Percentiles rank a stretch among this genome's conserved stretches.
These are phyloP conservation scores for Fusarium lyarnte DNA, from an alignment of 2,329 filamentous ascomycete species.

Conservation along the genomic window DNA sequence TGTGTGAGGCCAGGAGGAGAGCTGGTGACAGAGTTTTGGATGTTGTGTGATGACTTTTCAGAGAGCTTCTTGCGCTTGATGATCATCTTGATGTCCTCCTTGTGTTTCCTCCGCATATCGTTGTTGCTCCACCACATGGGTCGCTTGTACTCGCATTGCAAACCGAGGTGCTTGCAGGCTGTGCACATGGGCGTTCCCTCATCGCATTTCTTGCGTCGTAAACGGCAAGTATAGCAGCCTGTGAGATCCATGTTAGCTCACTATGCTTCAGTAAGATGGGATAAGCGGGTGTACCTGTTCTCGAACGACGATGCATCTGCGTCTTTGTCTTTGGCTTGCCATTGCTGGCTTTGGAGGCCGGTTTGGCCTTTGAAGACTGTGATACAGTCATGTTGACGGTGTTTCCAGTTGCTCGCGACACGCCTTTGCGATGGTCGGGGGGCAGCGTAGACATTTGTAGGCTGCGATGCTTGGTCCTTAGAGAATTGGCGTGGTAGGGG, in stretches of 20 bases:
- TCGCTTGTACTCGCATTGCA: constrained; percentile 95
- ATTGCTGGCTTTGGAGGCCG: constrained; percentile 63
- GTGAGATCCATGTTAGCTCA: constrained; percentile 20
- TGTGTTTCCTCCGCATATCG: constrained; percentile 84
- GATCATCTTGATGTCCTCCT: constrained; percentile 95
- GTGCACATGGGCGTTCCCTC: constrained; percentile 71
- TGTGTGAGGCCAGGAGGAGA: constrained; percentile 83
- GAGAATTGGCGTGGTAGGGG: constrained; percentile 40
- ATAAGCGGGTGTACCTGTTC: constrained; percentile 75
- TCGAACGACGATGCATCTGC: constrained; percentile 93
- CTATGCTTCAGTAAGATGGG: constrained; percentile 13
- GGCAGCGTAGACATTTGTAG: constrained; percentile 72
- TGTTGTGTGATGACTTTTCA: constrained; percentile 77
- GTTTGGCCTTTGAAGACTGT: constrained; percentile 67
- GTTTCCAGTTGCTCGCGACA: constrained; percentile 57
- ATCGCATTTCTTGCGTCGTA: constrained; percentile 76
- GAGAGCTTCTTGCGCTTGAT: constrained; percentile 97
- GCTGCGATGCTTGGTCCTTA: constrained; percentile 49
- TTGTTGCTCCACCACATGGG: constrained; percentile 98
- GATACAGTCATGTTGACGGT: constrained; percentile 70
- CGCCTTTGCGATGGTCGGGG: constrained; percentile 66
- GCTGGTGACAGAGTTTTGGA: constrained; percentile 63
- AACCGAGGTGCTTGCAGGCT: constrained; percentile 77
- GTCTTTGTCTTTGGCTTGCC: constrained; percentile 72
- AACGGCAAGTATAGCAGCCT: constrained; percentile 76